Evolutionary conservation across 108 stramenopile species (phyloP), one percentile per base, ranked within the genome.

Genomic region (Skeletonema tropicum): DNA sequence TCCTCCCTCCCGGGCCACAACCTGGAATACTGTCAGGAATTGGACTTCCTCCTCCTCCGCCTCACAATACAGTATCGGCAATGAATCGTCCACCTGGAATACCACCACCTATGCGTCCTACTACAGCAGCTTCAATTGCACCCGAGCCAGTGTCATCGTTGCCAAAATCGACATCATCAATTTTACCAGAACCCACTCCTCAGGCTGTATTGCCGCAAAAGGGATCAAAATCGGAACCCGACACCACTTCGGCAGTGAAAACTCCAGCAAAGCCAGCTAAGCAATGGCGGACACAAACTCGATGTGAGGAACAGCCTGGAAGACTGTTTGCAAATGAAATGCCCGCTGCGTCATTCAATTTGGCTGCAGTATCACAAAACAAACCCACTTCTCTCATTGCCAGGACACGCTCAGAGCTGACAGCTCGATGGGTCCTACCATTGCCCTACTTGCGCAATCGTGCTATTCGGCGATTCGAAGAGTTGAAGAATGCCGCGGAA

Each of bases 401-500:
- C 9, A 79, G 85, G 31, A 90, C 91, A 7, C 76, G 92, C 55
- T 67, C 85, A 61, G 89, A 95, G 74, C 79, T 95, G 26, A 86
- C 81, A 13, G 94, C 94, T 3, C 86, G 86, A 21, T 95, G 94
- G 94, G 77, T 87, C 25, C 60, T 95, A 6, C 89, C 94, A n/a
- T 57, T 93, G 39, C 57, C 74, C 12, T 91, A 89, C 66, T 71
- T 95, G 15, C 87, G 81, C 14, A 64, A 88, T 58, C 70, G 84
- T n/a, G 77, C 80, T 9, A 30, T 78, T 66, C 82, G 77, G 17
- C 65, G 76, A 6, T 65, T 57, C 17, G 57, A 70, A 45, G 78
- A 70, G 31, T 26, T 26, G 60, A 61, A 69, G 66, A 13, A 45
- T 25, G 52, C 52, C 17, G 52, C 23, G 9, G 52, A 21, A 10